These are phyloP conservation scores for Tetrapisispora fleetii DNA, from an alignment of 805 yeast species.

Conservation along the genomic window DNA sequence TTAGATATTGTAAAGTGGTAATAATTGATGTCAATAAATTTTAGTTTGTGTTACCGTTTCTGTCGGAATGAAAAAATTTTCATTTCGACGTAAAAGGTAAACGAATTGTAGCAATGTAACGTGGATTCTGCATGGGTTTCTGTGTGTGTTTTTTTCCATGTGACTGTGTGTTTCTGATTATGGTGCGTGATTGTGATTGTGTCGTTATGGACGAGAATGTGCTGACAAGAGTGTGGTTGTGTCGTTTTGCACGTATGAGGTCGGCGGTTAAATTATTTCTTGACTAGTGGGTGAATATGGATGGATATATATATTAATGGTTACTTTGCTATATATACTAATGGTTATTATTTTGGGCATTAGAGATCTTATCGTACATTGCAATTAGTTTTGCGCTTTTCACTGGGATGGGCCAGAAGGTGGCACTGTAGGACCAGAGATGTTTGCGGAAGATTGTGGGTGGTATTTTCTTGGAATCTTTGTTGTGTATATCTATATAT, in stretches of 20 bases:
- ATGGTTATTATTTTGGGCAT: slow-evolving; percentile 6
- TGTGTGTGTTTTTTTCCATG: not conserved
- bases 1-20: too few relatives aligned
- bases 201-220: too few relatives aligned
- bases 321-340: slow-evolving; percentile 4
- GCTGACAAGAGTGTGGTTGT: not conserved
- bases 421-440: slow-evolving; percentile 75
- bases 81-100: not conserved
- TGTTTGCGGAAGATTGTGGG: slow-evolving; percentile 44
- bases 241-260: too few relatives aligned
- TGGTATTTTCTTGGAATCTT: slow-evolving; percentile 19
- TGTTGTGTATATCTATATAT: slow-evolving; percentile 40
- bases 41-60: too few relatives aligned
- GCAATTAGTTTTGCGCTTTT: slow-evolving; percentile 59
- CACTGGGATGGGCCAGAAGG: slow-evolving; percentile 84
- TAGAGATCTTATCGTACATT: slow-evolving; percentile 56
- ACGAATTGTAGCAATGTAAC: too few relatives aligned
- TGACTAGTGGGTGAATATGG: too few relatives aligned
- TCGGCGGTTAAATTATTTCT: too few relatives aligned
- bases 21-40: too few relatives aligned
- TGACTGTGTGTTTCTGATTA: not conserved
- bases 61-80: not conserved
- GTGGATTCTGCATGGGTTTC: not conserved
- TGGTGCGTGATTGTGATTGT: not conserved
- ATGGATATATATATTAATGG: too few relatives aligned